phyloP scores from a whole-genome alignment of 1,284 basidiomycete species.

The Puccinia novopanici region DNA sequence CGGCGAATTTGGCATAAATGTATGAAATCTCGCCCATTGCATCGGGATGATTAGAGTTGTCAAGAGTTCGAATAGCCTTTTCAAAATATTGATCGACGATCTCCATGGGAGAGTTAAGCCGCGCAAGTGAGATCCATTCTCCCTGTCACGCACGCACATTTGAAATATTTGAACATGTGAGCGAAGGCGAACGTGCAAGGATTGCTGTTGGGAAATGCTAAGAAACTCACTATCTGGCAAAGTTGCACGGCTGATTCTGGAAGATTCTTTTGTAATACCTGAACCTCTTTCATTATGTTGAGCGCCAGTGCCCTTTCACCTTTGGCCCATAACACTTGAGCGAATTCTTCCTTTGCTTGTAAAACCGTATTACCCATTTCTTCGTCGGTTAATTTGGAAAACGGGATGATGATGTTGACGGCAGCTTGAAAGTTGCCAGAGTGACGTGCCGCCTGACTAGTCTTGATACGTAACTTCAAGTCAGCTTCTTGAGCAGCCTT shows the following conservation, averaged over 20 bases:
- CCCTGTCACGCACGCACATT: neutral
- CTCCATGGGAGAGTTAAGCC: slow-evolving; percentile 45
- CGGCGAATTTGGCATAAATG: slow-evolving; percentile 83
- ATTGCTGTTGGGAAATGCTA: neutral
- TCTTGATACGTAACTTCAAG: slow-evolving; percentile 69
- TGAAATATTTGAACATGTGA: neutral
- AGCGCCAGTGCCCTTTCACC: slow-evolving; percentile 82
- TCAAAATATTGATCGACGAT: slow-evolving; percentile 48
- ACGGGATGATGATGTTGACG: slow-evolving; percentile 77
- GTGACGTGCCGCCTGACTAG: slow-evolving; percentile 74
- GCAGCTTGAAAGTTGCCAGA: slow-evolving; percentile 76
- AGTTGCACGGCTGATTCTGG: slow-evolving; percentile 36
- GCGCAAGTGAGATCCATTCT: slow-evolving; percentile 58
- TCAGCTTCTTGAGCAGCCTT: slow-evolving; percentile 68
- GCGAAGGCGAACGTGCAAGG: neutral
- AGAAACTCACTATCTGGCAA: slow-evolving; percentile 35
- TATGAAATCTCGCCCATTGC: slow-evolving; percentile 72
- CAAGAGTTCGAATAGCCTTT: slow-evolving; percentile 39
- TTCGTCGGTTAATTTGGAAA: slow-evolving; percentile 67
- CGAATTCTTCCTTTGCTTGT: slow-evolving; percentile 75
- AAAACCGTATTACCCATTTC: slow-evolving; percentile 57
- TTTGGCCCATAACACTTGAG: slow-evolving; percentile 84
- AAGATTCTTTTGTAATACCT: slow-evolving; percentile 42
- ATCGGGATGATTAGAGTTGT: slow-evolving; percentile 46
- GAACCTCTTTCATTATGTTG: slow-evolving; percentile 67